Evolutionary conservation across 768 basidiomycete species (phyloP).

Genomic region (Mycena filopes): DNA sequence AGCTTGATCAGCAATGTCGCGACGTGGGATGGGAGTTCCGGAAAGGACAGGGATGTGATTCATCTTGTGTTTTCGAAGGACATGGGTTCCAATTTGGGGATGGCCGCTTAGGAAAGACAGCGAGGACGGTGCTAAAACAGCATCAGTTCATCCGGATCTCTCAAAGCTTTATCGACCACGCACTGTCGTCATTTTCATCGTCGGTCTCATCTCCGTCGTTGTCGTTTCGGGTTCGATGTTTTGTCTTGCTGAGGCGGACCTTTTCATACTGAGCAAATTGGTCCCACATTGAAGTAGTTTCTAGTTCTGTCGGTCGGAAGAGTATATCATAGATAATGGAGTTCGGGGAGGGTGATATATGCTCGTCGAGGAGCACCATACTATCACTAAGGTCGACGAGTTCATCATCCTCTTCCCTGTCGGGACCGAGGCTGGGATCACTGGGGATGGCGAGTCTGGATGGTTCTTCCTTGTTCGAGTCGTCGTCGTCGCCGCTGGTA

Average conservation of each 20-base stretch:
- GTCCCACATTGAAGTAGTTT: too few species aligned
- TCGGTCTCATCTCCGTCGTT: not conserved
- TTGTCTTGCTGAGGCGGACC: not conserved
- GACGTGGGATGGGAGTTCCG: slow-evolving; percentile 22
- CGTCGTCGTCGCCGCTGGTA: too few species aligned
- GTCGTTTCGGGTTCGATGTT: not conserved
- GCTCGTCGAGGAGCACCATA: too few species aligned
- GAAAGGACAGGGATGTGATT: slow-evolving; percentile 21
- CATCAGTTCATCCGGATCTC: not conserved
- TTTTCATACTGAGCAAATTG: slow-evolving; percentile 11
- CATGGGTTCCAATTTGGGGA: slow-evolving; percentile 21
- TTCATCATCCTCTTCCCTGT: too few species aligned
- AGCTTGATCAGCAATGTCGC: slow-evolving; percentile 1
- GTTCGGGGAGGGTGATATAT: too few species aligned
- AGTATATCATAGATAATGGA: too few species aligned
- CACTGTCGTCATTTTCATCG: not conserved
- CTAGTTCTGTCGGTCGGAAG: too few species aligned
- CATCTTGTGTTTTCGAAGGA: slow-evolving; percentile 1
- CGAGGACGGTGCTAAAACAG: not conserved
- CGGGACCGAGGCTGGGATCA: too few species aligned
- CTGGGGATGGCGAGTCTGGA: too few species aligned
- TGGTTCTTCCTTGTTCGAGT: too few species aligned
- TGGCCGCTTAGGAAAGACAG: slow-evolving; percentile 13
- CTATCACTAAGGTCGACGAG: too few species aligned
- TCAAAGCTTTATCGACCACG: not conserved